These are phyloP conservation scores for Kalanchoe fedtschenkoi DNA, from an alignment of 164 flowering plant species.

Conservation along the genomic window DNA sequence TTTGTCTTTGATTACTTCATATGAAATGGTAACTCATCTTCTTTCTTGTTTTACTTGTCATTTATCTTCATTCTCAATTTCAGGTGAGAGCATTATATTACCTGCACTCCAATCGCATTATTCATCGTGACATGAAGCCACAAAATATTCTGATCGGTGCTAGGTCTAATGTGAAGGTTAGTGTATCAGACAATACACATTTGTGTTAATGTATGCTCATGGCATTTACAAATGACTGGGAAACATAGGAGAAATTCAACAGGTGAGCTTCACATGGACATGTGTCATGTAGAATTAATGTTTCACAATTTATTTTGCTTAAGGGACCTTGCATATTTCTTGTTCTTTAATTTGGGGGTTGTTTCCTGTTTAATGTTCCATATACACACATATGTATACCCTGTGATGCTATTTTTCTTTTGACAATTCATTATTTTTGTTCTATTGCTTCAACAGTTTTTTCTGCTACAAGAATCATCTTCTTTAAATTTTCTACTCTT, in stretches of 20 bases:
- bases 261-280: no score
- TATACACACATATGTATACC: not conserved
- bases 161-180: slow-evolving; percentile 84
- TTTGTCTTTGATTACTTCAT: not conserved
- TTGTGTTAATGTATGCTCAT: not conserved
- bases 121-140: slow-evolving; percentile 99
- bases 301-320: no score
- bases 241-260: not conserved
- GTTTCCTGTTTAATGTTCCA: not conserved
- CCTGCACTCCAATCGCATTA: slow-evolving; percentile 90
- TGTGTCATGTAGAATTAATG: no score
- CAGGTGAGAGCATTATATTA: slow-evolving; percentile 95
- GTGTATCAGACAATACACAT: not conserved
- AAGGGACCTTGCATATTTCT: not conserved
- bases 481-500: no score
- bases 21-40: not conserved
- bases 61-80: not conserved
- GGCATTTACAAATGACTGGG: not conserved
- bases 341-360: not conserved
- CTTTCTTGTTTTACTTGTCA: no score
- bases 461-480: not conserved
- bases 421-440: not conserved
- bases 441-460: not conserved
- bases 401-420: not conserved
- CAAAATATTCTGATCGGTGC: slow-evolving; percentile 94